Evolutionary conservation across 2,329 filamentous ascomycete genomes (phyloP).

Genomic region (Herpotrichia juniperi): DNA sequence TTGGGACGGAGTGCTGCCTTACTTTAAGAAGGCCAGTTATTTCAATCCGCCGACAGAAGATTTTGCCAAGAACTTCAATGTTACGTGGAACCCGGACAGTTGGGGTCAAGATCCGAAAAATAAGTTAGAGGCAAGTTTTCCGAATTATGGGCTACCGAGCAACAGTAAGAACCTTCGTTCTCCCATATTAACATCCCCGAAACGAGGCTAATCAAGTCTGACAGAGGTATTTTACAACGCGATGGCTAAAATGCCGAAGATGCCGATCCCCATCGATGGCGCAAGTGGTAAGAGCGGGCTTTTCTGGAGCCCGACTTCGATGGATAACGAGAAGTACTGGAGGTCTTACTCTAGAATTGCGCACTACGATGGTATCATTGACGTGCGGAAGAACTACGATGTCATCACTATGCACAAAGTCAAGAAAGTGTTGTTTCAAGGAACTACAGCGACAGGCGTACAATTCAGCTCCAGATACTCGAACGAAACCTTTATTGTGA

Average conservation of each 20-base stretch:
- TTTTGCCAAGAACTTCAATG: constrained; percentile 27
- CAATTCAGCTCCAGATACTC: background rate
- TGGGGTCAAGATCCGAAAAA: constrained; percentile 20
- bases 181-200: background rate
- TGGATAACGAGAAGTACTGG: constrained; percentile 5
- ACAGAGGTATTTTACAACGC: background rate
- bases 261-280: constrained; percentile 8
- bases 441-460: constrained; percentile 7
- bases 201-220: background rate
- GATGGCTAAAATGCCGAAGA: background rate
- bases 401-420: constrained; percentile 22
- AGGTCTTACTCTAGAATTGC: constrained; percentile 18
- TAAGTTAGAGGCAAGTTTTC: background rate
- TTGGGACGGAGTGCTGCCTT: constrained; percentile 44
- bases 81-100: constrained; percentile 31
- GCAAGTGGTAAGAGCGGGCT: constrained; percentile 7
- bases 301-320: constrained; percentile 8
- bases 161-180: background rate
- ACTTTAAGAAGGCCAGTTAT: constrained; percentile 33
- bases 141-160: background rate
- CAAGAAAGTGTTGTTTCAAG: constrained; percentile 7
- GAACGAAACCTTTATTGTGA: constrained; percentile 16
- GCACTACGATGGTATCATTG: constrained; percentile 34
- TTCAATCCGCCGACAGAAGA: constrained; percentile 30
- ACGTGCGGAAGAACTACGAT: constrained; percentile 29